These are phyloP conservation scores for Herpotrichia juniperi DNA, from an alignment of 2,329 filamentous ascomycete species.

Conservation along the genomic window DNA sequence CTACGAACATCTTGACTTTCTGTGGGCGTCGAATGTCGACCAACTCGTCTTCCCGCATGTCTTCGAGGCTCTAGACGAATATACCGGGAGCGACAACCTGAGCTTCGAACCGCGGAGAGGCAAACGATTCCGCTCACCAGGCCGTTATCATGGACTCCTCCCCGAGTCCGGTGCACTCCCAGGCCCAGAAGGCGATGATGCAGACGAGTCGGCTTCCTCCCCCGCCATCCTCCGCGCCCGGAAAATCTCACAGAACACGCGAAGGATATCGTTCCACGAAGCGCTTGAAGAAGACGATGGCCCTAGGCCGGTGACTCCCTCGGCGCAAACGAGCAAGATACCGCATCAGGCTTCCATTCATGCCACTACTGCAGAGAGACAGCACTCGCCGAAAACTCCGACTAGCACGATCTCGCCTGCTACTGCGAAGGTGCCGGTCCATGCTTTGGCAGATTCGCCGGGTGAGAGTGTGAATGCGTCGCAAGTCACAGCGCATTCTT, in stretches of 20 bases:
- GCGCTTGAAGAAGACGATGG: slow-evolving; percentile 6
- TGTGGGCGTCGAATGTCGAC: slow-evolving; percentile 90
- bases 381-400: slow-evolving; percentile 23
- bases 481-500: slow-evolving; percentile 35
- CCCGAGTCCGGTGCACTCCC: slow-evolving; percentile 27
- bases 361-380: slow-evolving; percentile 18
- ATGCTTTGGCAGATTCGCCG: slow-evolving; percentile 27
- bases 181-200: slow-evolving; percentile 30
- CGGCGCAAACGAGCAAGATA: slow-evolving; percentile 22
- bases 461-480: slow-evolving; percentile 29
- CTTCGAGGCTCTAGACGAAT: slow-evolving; percentile 82
- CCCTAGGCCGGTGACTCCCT: slow-evolving; percentile 18
- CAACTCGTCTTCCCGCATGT: slow-evolving; percentile 87
- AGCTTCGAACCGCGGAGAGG: slow-evolving; percentile 20
- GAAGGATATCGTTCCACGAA: slow-evolving; percentile 15
- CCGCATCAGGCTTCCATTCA: slow-evolving; percentile 23
- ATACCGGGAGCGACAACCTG: slow-evolving; percentile 37
- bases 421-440: slow-evolving; percentile 21
- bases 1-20: slow-evolving; percentile 95
- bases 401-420: slow-evolving; percentile 31
- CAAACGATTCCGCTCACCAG: slow-evolving; percentile 34
- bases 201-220: slow-evolving; percentile 33
- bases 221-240: slow-evolving; percentile 22
- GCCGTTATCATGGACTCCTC: slow-evolving; percentile 32
- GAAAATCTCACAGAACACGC: slow-evolving; percentile 29